Conservation (phyloP, 257 asterid genomes). For the Nicotiana otophora region DNA sequence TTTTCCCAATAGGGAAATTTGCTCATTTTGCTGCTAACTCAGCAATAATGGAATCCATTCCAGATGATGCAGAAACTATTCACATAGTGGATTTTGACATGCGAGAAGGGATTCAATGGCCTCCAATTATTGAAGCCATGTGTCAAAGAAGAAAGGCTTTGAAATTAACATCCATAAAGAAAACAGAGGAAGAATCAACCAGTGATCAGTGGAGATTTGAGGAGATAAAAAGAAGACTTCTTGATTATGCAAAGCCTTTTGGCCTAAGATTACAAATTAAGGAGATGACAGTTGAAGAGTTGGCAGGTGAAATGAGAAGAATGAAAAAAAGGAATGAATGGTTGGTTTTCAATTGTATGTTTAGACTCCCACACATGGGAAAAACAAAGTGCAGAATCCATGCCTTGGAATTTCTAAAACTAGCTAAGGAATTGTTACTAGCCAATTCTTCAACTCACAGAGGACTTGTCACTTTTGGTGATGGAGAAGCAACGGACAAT, state of each 20-base stretch:
- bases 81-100: conserved; percentile 36
- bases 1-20: conserved; percentile 26
- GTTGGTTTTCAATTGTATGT: conserved; percentile 66
- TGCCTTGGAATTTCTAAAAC: conserved; percentile 35
- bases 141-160: conserved; percentile 26
- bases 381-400: conserved; percentile 27
- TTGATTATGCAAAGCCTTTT: conserved; percentile 34
- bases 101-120: conserved; percentile 46
- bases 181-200: conserved; percentile 23
- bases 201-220: conserved; percentile 34
- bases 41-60: conserved; percentile 32
- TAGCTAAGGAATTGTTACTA: conserved; percentile 31
- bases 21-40: conserved; percentile 39
- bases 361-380: conserved; percentile 65
- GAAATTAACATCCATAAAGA: conserved; percentile 44
- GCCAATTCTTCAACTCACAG: conserved; percentile 8
- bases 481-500: conserved; percentile 47
- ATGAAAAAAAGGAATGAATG: conserved; percentile 35
- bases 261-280: conserved; percentile 41
- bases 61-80: conserved; percentile 10
- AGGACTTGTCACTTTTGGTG: conserved; percentile 54
- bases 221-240: conserved; percentile 42
- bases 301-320: conserved; percentile 28
- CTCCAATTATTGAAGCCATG: conserved; percentile 49
- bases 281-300: conserved; percentile 32